A percentile compares a stretch with the other conserved stretches of the same genome.
These are phyloP conservation scores for Coprinopsis marcescibilis DNA, from an alignment of 768 basidiomycete genomes.

Conservation along the genomic window DNA sequence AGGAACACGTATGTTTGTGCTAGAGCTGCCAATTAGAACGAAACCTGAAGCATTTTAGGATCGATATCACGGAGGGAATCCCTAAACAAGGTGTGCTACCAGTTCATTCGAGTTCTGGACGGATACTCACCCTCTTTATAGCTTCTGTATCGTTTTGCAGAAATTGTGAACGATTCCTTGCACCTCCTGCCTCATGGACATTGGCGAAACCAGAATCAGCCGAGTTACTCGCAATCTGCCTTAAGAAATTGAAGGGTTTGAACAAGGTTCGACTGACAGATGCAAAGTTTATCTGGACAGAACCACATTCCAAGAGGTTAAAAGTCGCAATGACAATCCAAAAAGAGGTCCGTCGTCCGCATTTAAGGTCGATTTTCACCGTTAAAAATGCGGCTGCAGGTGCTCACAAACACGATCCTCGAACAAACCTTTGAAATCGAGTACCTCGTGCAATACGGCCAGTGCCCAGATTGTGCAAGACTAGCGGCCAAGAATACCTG, in stretches of 20 bases:
- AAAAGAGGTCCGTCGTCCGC: conserved; percentile 70
- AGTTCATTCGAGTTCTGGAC: not conserved
- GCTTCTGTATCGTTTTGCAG: conserved; percentile 90
- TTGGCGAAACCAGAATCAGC: conserved; percentile 85
- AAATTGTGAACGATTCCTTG: conserved; percentile 93
- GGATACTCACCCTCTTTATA: conserved; percentile 21
- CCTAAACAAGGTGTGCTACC: conserved; percentile 77
- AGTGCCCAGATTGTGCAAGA: conserved; percentile 91
- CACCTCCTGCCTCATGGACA: conserved; percentile 85
- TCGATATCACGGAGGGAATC: conserved; percentile 98
- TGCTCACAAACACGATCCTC: conserved; percentile 88
- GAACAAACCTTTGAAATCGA: conserved; percentile 98
- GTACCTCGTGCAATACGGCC: conserved; percentile 89
- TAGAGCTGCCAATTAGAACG: not conserved
- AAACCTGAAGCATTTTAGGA: conserved; percentile 33
- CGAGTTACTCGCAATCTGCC: conserved; percentile 88
- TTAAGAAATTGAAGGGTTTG: conserved; percentile 92
- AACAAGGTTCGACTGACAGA: conserved; percentile 96
- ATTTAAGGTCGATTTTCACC: not conserved
- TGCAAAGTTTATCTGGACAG: conserved; percentile 99
- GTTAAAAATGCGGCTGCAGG: conserved; percentile 43
- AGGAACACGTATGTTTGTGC: conserved; percentile 67
- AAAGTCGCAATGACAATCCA: conserved; percentile 94
- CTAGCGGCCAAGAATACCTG: conserved; percentile 98
- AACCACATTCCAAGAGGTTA: conserved; percentile 92